These are phyloP conservation scores for Amanita rubescens DNA, from an alignment of 768 basidiomycete genomes.

Conservation along the genomic window DNA sequence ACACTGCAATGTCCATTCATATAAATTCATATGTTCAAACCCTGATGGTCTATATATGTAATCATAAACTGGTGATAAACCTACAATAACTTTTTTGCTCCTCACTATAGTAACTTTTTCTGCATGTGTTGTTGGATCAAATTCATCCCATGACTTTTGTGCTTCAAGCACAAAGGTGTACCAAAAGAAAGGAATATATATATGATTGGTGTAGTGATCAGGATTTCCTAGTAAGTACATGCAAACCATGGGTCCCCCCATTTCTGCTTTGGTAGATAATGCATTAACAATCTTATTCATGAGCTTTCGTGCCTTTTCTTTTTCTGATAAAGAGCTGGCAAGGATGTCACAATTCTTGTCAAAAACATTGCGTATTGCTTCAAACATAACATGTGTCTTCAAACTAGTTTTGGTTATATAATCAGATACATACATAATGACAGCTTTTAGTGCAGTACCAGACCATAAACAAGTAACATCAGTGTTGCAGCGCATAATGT, in stretches of 20 bases:
- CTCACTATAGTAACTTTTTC: slow-evolving; percentile 18
- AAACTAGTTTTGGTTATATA: slow-evolving; percentile 28
- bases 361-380: background rate
- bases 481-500: slow-evolving; percentile 25
- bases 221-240: slow-evolving; percentile 13
- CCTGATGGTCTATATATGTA: slow-evolving; percentile 16
- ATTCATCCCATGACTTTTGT: background rate
- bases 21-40: slow-evolving; percentile 17
- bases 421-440: slow-evolving; percentile 26
- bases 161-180: slow-evolving; percentile 16
- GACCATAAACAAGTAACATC: slow-evolving; percentile 17
- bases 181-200: slow-evolving; percentile 17
- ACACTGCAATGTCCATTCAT: slow-evolving; percentile 20
- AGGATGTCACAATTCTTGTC: background rate
- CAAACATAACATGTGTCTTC: slow-evolving; percentile 16
- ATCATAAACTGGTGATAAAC: slow-evolving; percentile 15
- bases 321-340: slow-evolving; percentile 14
- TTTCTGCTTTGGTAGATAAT: slow-evolving; percentile 22
- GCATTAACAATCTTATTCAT: too few species aligned
- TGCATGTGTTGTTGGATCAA: background rate
- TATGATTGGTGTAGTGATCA: slow-evolving; percentile 21
- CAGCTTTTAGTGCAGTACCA: too few species aligned
- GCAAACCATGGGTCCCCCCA: slow-evolving; percentile 25
- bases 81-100: slow-evolving; percentile 12
- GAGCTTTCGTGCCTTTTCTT: too few species aligned